Conservation (phyloP, 305 asterid genomes). For the Fraxinus angustifolia region DNA sequence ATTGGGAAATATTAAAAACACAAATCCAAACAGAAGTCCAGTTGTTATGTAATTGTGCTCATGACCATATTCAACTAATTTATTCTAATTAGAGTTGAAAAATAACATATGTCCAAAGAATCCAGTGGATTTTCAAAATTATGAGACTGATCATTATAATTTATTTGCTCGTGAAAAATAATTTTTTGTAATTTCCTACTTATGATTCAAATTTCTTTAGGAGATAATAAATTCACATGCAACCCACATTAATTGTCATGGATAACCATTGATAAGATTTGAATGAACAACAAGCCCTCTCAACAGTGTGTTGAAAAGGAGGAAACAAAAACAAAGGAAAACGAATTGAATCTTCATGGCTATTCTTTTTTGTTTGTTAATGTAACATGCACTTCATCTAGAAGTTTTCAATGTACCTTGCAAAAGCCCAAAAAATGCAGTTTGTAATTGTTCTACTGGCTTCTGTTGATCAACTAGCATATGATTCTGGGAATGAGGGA, state of each 20-base stretch:
- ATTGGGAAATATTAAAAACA: background rate
- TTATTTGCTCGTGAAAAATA: background rate
- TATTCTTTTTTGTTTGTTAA: background rate
- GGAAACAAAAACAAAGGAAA: background rate
- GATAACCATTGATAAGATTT: background rate
- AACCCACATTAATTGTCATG: background rate
- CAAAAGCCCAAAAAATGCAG: constrained; percentile 11
- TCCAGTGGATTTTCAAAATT: background rate
- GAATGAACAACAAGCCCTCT: background rate
- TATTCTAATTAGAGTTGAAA: background rate
- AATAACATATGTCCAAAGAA: background rate
- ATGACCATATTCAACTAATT: background rate
- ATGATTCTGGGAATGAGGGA: constrained; percentile 28
- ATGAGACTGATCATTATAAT: background rate
- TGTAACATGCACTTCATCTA: background rate
- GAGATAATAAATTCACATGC: background rate
- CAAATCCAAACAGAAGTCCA: background rate
- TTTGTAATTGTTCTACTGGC: constrained; percentile 24
- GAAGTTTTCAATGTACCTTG: constrained; percentile 24
- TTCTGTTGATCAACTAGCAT: constrained; percentile 22
- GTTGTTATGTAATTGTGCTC: background rate
- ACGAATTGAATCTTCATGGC: background rate
- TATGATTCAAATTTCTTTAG: background rate
- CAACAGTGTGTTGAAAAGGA: background rate
- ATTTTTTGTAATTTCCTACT: background rate